A percentile compares a stretch with the other conserved stretches of the same genome.
phyloP scores from a whole-genome alignment of 176 grass and related monocot species.

The Ensete ventricosum region DNA sequence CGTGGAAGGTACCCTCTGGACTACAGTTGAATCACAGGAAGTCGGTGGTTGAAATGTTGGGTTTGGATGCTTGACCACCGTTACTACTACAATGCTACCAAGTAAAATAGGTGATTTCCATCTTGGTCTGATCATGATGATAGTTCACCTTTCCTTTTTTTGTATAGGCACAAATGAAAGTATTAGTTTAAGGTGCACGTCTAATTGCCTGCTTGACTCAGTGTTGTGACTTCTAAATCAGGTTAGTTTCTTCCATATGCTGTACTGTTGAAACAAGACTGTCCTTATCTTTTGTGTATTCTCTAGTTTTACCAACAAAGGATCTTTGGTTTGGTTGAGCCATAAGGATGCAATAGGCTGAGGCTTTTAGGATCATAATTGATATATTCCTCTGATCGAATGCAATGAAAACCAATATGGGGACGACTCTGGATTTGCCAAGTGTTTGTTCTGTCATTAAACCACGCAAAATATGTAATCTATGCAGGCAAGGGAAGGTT shows the following conservation, averaged over 20 bases:
- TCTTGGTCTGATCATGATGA: background rate
- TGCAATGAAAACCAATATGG: no score
- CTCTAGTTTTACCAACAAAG: background rate
- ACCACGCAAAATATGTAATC: no score
- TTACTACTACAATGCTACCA: background rate
- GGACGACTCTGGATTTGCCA: no score
- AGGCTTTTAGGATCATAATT: background rate
- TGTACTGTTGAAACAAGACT: conserved; percentile 5
- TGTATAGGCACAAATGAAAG: conserved; percentile 12
- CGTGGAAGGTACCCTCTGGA: background rate
- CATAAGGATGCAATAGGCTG: background rate
- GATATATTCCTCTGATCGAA: background rate
- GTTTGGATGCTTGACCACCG: background rate
- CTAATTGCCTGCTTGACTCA: background rate
- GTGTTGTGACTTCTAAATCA: conserved; percentile 6
- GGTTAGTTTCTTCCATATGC: background rate
- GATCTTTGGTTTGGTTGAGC: background rate
- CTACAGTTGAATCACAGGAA: background rate
- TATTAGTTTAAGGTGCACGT: background rate
- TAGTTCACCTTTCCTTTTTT: background rate
- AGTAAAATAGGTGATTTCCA: background rate
- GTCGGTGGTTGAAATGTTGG: no score
- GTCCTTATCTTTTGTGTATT: background rate
- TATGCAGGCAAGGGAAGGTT: no score
- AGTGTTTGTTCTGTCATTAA: no score